Base-by-base conservation (phyloP, 306 rosid genomes). In the Crotalaria pallida region DNA sequence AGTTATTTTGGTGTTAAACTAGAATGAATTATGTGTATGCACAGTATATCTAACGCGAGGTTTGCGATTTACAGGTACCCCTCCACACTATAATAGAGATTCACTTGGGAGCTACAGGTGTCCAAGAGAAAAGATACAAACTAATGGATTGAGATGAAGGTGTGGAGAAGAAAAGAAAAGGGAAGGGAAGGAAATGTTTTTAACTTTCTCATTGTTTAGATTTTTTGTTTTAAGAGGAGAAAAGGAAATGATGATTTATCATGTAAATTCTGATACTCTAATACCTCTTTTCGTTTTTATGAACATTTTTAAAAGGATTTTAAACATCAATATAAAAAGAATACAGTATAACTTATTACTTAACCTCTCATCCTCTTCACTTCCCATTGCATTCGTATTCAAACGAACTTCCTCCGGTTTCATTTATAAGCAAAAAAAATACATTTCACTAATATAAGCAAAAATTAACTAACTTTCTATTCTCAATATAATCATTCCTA, bases 71-170 rank as follows among this genome's bases (percentile, higher is more conserved):
- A 41, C 96, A 91, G 99, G 69, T 95, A 38, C 99, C 99, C 0
- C 96, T 94, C 36, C 99, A 94, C 69, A 94, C 99, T 1, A 94
- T 94, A 70, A 89, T 94, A 80, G 99, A 94, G 86, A 94, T 94
- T 77, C 85, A 91, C 60, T 85, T 94, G 96, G 99, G 97, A 86
- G 99, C 89, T 74, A 84, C 92, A 5, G 99, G 99, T 5, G 97
- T 94, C 19, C 96, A 91, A 73, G 99, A 91, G 90, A 94, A 88
- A 83, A 78, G 99, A 77, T 94, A 94, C 97, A 94, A 94, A 77
- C 92, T 94, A 60, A 94, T 94, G 97, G 94, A 90, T 76, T 94
- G 82, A 83, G 69, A 40, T 40, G 36, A 47, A 15, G 3, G n/a
- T 27, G 49, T 13, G 34, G 34, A 24, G 56, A 23, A 67, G 45